phyloP scores from a whole-genome alignment of 768 basidiomycete species.

The Leucocoprinus sp. region DNA sequence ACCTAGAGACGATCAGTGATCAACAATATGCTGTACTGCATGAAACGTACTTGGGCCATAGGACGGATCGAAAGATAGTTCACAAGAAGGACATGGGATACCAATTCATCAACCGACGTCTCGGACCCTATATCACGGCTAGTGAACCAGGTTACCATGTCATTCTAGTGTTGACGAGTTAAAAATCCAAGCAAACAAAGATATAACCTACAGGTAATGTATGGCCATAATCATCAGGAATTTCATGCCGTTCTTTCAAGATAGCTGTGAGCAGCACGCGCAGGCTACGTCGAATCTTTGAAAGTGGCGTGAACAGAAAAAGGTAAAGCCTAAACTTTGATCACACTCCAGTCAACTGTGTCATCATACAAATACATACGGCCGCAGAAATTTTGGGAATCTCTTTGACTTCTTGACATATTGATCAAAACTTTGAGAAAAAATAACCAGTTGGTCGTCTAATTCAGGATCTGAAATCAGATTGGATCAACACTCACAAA shows the following conservation, averaged over 20 bases:
- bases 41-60: slow-evolving; percentile 17
- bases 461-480: slow-evolving; percentile 2
- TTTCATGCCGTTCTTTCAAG: neutral
- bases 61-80: slow-evolving; percentile 10
- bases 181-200: neutral
- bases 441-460: neutral
- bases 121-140: slow-evolving; percentile 1
- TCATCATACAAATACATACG: slow-evolving; percentile 1
- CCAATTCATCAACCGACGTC: slow-evolving; percentile 7
- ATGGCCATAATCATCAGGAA: neutral
- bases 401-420: neutral
- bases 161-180: neutral
- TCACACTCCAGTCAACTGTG: neutral
- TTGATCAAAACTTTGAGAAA: neutral
- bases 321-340: neutral
- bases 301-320: slow-evolving; percentile 2
- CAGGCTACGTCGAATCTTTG: neutral
- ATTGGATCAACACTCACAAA: neutral
- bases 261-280: neutral
- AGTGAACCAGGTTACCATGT: slow-evolving; percentile 10
- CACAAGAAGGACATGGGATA: neutral
- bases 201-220: neutral
- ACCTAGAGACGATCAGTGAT: slow-evolving; percentile 12
- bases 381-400: neutral
- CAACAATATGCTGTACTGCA: slow-evolving; percentile 5